These are phyloP conservation scores for Ajuga reptans DNA, from an alignment of 305 asterid species.

Conservation along the genomic window DNA sequence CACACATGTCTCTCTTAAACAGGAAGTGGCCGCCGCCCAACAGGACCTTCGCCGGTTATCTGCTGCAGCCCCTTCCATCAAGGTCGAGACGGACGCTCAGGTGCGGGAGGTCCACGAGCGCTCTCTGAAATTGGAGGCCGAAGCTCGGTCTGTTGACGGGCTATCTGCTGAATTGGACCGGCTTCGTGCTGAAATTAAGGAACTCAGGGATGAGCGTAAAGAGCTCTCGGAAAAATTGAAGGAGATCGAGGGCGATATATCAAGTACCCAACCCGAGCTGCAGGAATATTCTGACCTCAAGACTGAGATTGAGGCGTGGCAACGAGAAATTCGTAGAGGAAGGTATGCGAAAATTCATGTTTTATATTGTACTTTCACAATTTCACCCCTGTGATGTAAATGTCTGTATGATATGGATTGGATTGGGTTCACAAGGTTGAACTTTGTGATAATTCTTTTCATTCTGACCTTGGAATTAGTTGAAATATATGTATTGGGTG, in stretches of 20 bases:
- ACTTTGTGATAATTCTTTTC: neutral
- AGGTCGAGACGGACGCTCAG: slow-evolving; percentile 62
- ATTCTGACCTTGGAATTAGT: neutral
- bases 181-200: slow-evolving; percentile 42
- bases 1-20: slow-evolving; percentile 57
- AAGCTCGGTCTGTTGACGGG: slow-evolving; percentile 39
- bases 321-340: slow-evolving; percentile 60
- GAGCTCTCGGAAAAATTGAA: slow-evolving; percentile 39
- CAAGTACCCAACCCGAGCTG: slow-evolving; percentile 30
- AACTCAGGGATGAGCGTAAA: slow-evolving; percentile 40
- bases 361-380: neutral
- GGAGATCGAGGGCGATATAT: slow-evolving; percentile 40
- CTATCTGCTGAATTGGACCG: slow-evolving; percentile 39
- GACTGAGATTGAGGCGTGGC: slow-evolving; percentile 43
- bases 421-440: neutral
- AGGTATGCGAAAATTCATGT: slow-evolving; percentile 36
- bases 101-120: slow-evolving; percentile 61
- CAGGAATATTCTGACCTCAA: slow-evolving; percentile 36
- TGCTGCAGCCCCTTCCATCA: slow-evolving; percentile 44
- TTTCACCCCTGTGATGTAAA: neutral
- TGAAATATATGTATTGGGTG: neutral
- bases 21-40: slow-evolving; percentile 41
- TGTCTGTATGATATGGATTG: neutral
- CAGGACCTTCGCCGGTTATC: slow-evolving; percentile 58
- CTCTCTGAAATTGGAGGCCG: slow-evolving; percentile 48